phyloP scores from a whole-genome alignment of 768 basidiomycete genomes.

The Cystobasidium ongulense region DNA sequence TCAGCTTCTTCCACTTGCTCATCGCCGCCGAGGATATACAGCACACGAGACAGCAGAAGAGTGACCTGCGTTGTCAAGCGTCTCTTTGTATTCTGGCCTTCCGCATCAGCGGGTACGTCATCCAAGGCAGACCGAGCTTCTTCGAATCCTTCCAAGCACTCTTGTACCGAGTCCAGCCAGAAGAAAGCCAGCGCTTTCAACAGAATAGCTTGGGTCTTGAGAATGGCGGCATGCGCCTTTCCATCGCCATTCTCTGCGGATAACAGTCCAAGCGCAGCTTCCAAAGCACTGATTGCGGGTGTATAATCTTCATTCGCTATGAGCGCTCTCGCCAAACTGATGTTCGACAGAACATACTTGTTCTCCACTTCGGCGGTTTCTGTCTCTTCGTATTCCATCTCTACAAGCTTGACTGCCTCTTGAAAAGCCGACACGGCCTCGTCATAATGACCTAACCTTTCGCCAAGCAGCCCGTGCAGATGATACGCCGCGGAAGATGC shows the following conservation, averaged over 20 bases:
- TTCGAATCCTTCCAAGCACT: constrained; percentile 15
- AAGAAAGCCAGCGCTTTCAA: constrained; percentile 14
- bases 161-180: not conserved
- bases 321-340: constrained; percentile 68
- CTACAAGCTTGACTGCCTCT: constrained; percentile 64
- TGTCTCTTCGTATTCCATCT: constrained; percentile 74
- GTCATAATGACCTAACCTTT: constrained; percentile 65
- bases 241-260: constrained; percentile 36
- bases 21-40: constrained; percentile 7
- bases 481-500: constrained; percentile 56
- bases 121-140: not conserved
- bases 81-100: not conserved
- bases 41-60: not conserved
- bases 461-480: constrained; percentile 74
- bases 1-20: constrained; percentile 30
- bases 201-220: constrained; percentile 19
- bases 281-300: constrained; percentile 61
- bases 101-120: not conserved
- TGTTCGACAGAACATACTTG: constrained; percentile 70
- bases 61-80: constrained; percentile 2
- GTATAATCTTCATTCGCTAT: constrained; percentile 57
- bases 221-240: not conserved
- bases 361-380: constrained; percentile 71
- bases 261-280: constrained; percentile 63
- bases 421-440: constrained; percentile 56